Evolutionary conservation across 2,329 filamentous ascomycete species (phyloP).

Genomic region (Cephalotrichum gorgonifer): DNA sequence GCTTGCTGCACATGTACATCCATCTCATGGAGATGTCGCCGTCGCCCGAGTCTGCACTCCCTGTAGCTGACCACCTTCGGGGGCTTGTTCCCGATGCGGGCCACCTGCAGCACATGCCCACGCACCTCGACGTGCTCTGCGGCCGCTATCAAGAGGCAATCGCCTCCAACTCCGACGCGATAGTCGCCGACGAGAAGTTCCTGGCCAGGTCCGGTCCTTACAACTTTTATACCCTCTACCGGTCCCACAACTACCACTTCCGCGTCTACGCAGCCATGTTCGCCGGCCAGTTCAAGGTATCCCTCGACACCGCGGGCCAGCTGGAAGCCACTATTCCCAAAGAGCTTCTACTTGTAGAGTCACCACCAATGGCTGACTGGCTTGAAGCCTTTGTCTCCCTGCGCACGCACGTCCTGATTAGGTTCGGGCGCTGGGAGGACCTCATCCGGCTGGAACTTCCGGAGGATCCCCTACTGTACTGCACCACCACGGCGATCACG

Average conservation of each 20-base stretch:
- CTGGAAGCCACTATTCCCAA: constrained; percentile 56
- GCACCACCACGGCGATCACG: constrained; percentile 56
- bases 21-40: constrained; percentile 71
- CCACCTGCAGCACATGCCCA: constrained; percentile 68
- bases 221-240: constrained; percentile 71
- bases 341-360: constrained; percentile 50
- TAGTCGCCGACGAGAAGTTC: constrained; percentile 58
- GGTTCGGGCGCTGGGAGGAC: constrained; percentile 65
- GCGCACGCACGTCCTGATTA: constrained; percentile 57
- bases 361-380: constrained; percentile 71
- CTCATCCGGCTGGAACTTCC: constrained; percentile 48
- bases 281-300: constrained; percentile 51
- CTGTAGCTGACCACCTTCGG: constrained; percentile 51
- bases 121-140: constrained; percentile 63
- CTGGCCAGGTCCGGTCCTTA: constrained; percentile 45
- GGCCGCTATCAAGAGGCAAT: constrained; percentile 62
- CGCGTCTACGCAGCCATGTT: constrained; percentile 72
- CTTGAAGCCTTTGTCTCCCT: constrained; percentile 61
- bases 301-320: constrained; percentile 46
- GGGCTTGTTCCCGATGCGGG: constrained; percentile 58
- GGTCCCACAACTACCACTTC: constrained; percentile 66
- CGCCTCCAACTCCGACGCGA: constrained; percentile 55
- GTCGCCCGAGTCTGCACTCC: constrained; percentile 51
- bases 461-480: constrained; percentile 49
- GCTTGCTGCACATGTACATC: constrained; percentile 65